A percentile compares a stretch with the other conserved stretches of the same genome.
Conservation (phyloP, 495 filamentous ascomycete species). For the Poronia punctata region DNA sequence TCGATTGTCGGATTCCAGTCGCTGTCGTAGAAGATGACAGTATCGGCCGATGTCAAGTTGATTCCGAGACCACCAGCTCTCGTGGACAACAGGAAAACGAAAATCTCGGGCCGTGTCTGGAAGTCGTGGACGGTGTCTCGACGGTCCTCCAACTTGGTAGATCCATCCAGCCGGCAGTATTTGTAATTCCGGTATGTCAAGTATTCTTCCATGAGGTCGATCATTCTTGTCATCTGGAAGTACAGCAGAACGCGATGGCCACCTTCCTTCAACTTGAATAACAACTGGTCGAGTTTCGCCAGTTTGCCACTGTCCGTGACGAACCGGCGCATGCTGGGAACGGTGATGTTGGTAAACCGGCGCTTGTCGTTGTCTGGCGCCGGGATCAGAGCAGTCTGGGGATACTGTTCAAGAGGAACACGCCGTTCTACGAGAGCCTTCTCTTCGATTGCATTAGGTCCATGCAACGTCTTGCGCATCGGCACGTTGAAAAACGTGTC, state of each 20-base stretch:
- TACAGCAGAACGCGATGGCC: constrained; percentile 96
- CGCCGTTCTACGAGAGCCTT: constrained; percentile 63
- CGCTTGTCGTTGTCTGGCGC: constrained; percentile 68
- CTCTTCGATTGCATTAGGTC: constrained; percentile 60
- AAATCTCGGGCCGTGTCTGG: constrained; percentile 86
- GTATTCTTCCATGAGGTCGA: constrained; percentile 98
- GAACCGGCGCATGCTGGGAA: constrained; percentile 97
- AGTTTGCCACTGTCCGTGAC: constrained; percentile 97
- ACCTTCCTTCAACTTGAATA: constrained; percentile 81
- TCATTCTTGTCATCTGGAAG: constrained; percentile 99
- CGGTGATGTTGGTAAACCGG: constrained; percentile 81
- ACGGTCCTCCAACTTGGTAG: constrained; percentile 95
- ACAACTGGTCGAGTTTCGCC: constrained; percentile 79
- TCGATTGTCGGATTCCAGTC: constrained; percentile 99
- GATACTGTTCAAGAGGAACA: constrained; percentile 56
- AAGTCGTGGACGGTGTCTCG: constrained; percentile 96
- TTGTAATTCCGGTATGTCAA: constrained; percentile 98
- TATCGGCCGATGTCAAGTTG: constrained; percentile 86
- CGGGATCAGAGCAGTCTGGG: constrained; percentile 60
- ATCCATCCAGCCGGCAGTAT: constrained; percentile 93
- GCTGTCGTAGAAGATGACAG: constrained; percentile 98
- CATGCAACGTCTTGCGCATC: constrained; percentile 68
- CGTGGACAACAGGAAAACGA: constrained; percentile 92
- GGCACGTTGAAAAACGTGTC: constrained; percentile 70
- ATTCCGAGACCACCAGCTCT: constrained; percentile 97